These are phyloP conservation scores for Psilocybe cubensis DNA, from an alignment of 768 basidiomycete species.

Conservation along the genomic window DNA sequence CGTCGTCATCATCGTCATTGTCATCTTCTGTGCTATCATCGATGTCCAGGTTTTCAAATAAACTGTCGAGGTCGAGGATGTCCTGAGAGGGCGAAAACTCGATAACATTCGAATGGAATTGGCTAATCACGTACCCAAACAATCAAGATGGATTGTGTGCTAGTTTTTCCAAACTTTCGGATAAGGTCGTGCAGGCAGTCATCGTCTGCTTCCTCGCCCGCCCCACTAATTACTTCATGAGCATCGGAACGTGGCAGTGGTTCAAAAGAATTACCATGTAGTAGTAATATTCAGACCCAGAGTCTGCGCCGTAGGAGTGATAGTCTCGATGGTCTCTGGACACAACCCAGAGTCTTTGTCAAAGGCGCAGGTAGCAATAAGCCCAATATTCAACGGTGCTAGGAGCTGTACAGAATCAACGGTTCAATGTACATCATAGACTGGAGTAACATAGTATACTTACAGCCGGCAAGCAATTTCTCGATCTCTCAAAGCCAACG, in stretches of 20 bases:
- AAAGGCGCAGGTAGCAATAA: slow-evolving; percentile 25
- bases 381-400: slow-evolving; percentile 20
- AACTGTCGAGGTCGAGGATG: slow-evolving; percentile 17
- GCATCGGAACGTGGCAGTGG: neutral
- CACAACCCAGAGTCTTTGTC: slow-evolving; percentile 25
- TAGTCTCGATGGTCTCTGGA: slow-evolving; percentile 22
- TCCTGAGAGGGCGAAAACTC: neutral
- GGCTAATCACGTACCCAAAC: slow-evolving; percentile 23
- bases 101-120: no score
- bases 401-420: slow-evolving; percentile 12
- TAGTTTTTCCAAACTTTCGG: slow-evolving; percentile 22
- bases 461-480: slow-evolving; percentile 26
- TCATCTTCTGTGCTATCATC: slow-evolving; percentile 17
- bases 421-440: neutral
- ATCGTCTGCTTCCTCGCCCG: slow-evolving; percentile 23
- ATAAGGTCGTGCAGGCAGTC: slow-evolving; percentile 26
- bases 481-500: slow-evolving; percentile 22
- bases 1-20: slow-evolving; percentile 23
- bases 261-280: slow-evolving; percentile 20
- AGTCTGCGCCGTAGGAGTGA: slow-evolving; percentile 19
- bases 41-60: slow-evolving; percentile 24
- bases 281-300: slow-evolving; percentile 24
- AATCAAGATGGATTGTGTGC: slow-evolving; percentile 24
- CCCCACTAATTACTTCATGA: slow-evolving; percentile 14
- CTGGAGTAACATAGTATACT: neutral